Conservation (phyloP, 139 green algal genomes). For the Haematococcus sp. region DNA sequence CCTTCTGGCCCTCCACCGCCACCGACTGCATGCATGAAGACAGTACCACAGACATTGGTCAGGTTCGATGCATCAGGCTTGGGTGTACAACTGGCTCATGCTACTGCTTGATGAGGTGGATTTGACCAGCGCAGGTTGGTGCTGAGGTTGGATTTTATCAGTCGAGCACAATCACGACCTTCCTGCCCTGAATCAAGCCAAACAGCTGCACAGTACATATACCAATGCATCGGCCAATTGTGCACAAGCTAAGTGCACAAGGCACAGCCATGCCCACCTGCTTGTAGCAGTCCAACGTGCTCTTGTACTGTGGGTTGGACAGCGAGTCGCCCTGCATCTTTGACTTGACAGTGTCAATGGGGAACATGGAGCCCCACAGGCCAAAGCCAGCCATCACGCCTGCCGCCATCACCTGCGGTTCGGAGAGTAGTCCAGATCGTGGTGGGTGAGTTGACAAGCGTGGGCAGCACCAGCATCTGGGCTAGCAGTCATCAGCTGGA, state of each 20-base stretch:
- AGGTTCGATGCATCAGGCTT: too few relatives aligned
- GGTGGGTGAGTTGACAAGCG: slow-evolving; percentile 21
- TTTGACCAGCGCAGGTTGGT: too few relatives aligned
- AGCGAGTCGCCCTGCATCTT: slow-evolving; percentile 46
- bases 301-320: slow-evolving; percentile 39
- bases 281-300: slow-evolving; percentile 34
- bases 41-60: too few relatives aligned
- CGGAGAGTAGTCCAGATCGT: slow-evolving; percentile 25
- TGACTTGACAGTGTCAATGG: slow-evolving; percentile 55
- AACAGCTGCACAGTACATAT: background rate
- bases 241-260: background rate
- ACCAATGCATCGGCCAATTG: background rate
- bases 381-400: slow-evolving; percentile 44
- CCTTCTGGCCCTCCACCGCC: slow-evolving; percentile 29
- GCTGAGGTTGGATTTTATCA: too few relatives aligned
- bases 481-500: background rate
- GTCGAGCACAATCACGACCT: too few relatives aligned
- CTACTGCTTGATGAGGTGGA: too few relatives aligned
- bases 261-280: slow-evolving; percentile 8
- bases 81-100: too few relatives aligned
- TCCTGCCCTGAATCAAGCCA: too few relatives aligned
- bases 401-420: slow-evolving; percentile 29
- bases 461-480: background rate
- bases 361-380: slow-evolving; percentile 55
- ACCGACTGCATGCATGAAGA: background rate